Evolutionary conservation across 2,329 filamentous ascomycete genomes (phyloP).

Genomic region (Dactylonectria macrodidyma): DNA sequence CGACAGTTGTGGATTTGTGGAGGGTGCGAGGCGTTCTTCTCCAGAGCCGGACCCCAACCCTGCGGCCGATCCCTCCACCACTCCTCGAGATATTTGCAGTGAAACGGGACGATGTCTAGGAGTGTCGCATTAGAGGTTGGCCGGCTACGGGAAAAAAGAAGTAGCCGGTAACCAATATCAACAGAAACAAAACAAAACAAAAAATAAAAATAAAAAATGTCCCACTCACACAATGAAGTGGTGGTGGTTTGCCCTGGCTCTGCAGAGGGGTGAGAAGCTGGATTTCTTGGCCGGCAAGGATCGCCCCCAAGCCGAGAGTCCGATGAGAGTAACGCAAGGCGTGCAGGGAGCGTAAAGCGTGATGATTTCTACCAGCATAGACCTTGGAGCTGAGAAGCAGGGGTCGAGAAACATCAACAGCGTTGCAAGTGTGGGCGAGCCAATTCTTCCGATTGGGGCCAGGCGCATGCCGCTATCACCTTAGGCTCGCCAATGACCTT

Average conservation of each 20-base stretch:
- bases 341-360: slow-evolving; percentile 35
- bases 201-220: slow-evolving; percentile 7
- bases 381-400: slow-evolving; percentile 35
- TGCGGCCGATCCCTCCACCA: slow-evolving; percentile 24
- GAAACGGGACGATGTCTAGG: neutral
- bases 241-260: slow-evolving; percentile 4
- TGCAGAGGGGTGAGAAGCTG: slow-evolving; percentile 6
- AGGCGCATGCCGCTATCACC: slow-evolving; percentile 37
- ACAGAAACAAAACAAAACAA: too few species aligned
- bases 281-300: slow-evolving; percentile 8
- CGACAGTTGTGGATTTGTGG: slow-evolving; percentile 25
- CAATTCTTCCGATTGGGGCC: slow-evolving; percentile 52
- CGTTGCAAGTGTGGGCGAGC: slow-evolving; percentile 40
- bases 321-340: slow-evolving; percentile 30
- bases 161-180: too few species aligned
- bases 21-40: slow-evolving; percentile 24
- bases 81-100: too few species aligned
- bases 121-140: slow-evolving; percentile 12
- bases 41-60: slow-evolving; percentile 23
- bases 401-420: slow-evolving; percentile 33
- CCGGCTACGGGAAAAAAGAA: neutral
- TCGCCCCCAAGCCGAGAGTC: slow-evolving; percentile 16
- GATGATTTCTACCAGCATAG: slow-evolving; percentile 43
- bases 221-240: neutral
- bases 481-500: slow-evolving; percentile 52